A percentile compares a stretch with the other conserved stretches of the same genome.
Conservation (phyloP, 2,329 filamentous ascomycete species). For the Chalara sp. region DNA sequence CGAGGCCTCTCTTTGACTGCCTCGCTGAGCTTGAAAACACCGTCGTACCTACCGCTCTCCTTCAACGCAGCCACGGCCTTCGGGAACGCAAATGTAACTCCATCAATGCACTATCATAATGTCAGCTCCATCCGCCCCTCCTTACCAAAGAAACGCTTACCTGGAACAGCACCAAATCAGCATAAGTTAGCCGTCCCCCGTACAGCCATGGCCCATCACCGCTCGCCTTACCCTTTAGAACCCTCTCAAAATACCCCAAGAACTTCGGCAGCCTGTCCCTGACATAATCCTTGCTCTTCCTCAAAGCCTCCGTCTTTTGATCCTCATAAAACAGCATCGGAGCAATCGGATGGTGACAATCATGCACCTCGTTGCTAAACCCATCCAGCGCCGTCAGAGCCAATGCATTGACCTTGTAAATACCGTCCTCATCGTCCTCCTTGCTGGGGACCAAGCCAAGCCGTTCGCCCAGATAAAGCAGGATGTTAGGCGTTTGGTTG, state of each 20-base stretch:
- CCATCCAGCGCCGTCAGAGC: slow-evolving; percentile 62
- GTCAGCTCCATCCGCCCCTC: too few relatives aligned
- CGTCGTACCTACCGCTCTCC: slow-evolving; percentile 42
- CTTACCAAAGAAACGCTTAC: too few relatives aligned
- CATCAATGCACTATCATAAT: slow-evolving; percentile 20
- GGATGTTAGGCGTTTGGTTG: slow-evolving; percentile 65
- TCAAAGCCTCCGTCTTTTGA: slow-evolving; percentile 61
- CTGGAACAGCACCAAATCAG: slow-evolving; percentile 40
- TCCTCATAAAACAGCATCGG: slow-evolving; percentile 61
- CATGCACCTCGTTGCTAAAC: slow-evolving; percentile 64
- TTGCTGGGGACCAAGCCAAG: slow-evolving; percentile 7
- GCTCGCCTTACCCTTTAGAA: too few relatives aligned
- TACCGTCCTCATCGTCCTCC: slow-evolving; percentile 32
- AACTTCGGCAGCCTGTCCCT: slow-evolving; percentile 24
- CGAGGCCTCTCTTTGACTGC: slow-evolving; percentile 55
- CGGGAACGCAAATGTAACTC: slow-evolving; percentile 60
- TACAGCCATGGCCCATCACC: slow-evolving; percentile 51
- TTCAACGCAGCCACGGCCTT: slow-evolving; percentile 53
- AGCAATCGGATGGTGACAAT: slow-evolving; percentile 68
- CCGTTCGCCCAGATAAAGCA: slow-evolving; percentile 55
- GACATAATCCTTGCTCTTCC: slow-evolving; percentile 50
- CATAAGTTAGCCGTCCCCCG: slow-evolving; percentile 58
- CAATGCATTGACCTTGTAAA: slow-evolving; percentile 56
- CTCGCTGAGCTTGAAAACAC: slow-evolving; percentile 58
- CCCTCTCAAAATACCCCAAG: too few relatives aligned